phyloP scores from a whole-genome alignment of 1,139 yeast species.

The Diutina ranongensis region DNA sequence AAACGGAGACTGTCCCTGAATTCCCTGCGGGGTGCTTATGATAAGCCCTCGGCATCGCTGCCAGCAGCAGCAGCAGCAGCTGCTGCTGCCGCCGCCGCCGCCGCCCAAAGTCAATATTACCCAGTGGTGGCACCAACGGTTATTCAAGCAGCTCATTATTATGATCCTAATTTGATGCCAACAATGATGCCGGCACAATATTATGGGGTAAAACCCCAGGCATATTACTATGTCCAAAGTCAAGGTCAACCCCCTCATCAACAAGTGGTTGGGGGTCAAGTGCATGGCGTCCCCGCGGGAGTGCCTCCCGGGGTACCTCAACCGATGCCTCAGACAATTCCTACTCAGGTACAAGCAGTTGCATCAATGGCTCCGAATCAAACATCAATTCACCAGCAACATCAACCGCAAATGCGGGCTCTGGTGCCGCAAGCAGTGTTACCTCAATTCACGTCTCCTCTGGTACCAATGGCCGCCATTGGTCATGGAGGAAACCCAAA shows the following conservation, averaged over 20 bases:
- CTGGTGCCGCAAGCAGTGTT: too few relatives aligned
- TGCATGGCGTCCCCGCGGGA: background rate
- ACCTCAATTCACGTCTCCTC: background rate
- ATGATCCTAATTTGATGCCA: background rate
- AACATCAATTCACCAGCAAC: too few relatives aligned
- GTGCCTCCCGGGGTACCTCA: background rate
- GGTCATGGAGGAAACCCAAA: too few relatives aligned
- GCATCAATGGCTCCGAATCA: too few relatives aligned
- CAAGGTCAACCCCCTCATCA: background rate
- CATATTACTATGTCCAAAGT: background rate
- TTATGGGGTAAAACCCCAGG: background rate
- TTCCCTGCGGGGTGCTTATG: constrained; percentile 11
- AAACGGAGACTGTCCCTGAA: constrained; percentile 48
- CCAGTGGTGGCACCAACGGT: background rate
- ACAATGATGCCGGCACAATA: constrained; percentile 6
- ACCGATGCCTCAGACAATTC: background rate
- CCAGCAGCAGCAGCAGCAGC: too few relatives aligned
- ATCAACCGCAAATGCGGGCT: too few relatives aligned
- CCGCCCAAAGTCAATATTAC: background rate
- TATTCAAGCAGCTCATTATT: background rate
- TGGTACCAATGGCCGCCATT: background rate
- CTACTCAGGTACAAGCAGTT: background rate
- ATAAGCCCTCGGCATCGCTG: constrained; percentile 3
- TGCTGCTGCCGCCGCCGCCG: background rate
- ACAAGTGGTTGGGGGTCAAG: too few relatives aligned